Percentiles rank a stretch among this genome's conserved stretches.
phyloP scores from a whole-genome alignment of 1,139 yeast species.

The Yamadazyma mexicana region DNA sequence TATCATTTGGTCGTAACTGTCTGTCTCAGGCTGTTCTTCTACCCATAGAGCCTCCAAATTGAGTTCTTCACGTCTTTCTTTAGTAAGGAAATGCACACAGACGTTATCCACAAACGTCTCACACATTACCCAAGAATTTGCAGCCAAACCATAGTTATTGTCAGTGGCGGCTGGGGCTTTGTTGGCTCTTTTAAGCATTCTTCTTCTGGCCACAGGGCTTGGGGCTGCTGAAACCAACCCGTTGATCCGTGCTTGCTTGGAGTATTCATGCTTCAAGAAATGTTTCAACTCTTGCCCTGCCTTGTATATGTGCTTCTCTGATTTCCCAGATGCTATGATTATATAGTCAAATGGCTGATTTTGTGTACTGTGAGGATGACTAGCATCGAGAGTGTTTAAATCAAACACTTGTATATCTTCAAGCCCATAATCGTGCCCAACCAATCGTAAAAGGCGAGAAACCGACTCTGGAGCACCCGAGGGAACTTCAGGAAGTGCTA shows the following conservation, averaged over 20 bases:
- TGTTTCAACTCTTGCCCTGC: conserved; percentile 61
- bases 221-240: conserved; percentile 68
- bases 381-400: conserved; percentile 31
- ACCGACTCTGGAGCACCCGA: conserved; percentile 53
- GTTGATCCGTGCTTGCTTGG: conserved; percentile 54
- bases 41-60: conserved; percentile 71
- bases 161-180: conserved; percentile 57
- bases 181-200: conserved; percentile 60
- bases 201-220: conserved; percentile 57
- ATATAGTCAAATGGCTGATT: conserved; percentile 47
- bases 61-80: conserved; percentile 62
- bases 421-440: conserved; percentile 66
- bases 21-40: conserved; percentile 28
- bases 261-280: conserved; percentile 33
- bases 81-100: conserved; percentile 70
- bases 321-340: conserved; percentile 75
- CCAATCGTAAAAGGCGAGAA: conserved; percentile 40
- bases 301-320: conserved; percentile 71
- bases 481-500: conserved; percentile 53
- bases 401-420: conserved; percentile 61
- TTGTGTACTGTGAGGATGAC: conserved; percentile 38
- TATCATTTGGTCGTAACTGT: background rate
- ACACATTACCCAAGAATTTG: conserved; percentile 81
- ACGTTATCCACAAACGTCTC: conserved; percentile 57
- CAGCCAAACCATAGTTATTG: conserved; percentile 53